These are phyloP conservation scores for Pterocarpus santalinus DNA, from an alignment of 306 rosid genomes.

Conservation along the genomic window DNA sequence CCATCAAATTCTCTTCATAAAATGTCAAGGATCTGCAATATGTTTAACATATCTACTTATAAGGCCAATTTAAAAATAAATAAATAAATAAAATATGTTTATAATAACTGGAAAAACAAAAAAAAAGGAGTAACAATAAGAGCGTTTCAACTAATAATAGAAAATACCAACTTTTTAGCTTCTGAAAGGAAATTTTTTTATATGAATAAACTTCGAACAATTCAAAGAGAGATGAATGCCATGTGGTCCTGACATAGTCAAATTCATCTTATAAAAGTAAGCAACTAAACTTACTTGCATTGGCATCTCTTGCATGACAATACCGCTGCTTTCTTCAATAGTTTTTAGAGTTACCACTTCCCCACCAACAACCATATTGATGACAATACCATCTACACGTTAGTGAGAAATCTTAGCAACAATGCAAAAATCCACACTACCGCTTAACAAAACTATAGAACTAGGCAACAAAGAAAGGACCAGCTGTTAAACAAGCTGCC, in stretches of 20 bases:
- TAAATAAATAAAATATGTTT: not conserved
- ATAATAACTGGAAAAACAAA: not conserved
- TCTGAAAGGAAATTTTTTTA: not conserved
- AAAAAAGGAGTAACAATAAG: not conserved
- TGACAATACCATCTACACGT: conserved; percentile 85
- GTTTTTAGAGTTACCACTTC: conserved; percentile 83
- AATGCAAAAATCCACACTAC: conserved; percentile 38
- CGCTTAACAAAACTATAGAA: conserved; percentile 41
- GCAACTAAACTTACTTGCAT: conserved; percentile 71
- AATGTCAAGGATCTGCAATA: conserved; percentile 88
- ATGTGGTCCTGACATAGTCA: not conserved
- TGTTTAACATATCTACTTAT: conserved; percentile 28
- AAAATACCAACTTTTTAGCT: not conserved
- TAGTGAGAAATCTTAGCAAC: conserved; percentile 45
- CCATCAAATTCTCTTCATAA: conserved; percentile 61
- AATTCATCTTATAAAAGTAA: not conserved
- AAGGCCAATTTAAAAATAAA: conserved; percentile 41
- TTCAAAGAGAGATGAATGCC: conserved; percentile 9
- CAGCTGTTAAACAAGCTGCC: conserved; percentile 84
- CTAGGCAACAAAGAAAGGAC: conserved; percentile 59
- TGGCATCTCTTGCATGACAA: conserved; percentile 93
- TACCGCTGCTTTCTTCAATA: conserved; percentile 82
- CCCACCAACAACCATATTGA: conserved; percentile 95
- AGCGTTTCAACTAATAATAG: conserved; percentile 14
- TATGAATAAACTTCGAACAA: not conserved